Conservation (phyloP, 2,329 filamentous ascomycete species). For the Blastomyces percursus region DNA sequence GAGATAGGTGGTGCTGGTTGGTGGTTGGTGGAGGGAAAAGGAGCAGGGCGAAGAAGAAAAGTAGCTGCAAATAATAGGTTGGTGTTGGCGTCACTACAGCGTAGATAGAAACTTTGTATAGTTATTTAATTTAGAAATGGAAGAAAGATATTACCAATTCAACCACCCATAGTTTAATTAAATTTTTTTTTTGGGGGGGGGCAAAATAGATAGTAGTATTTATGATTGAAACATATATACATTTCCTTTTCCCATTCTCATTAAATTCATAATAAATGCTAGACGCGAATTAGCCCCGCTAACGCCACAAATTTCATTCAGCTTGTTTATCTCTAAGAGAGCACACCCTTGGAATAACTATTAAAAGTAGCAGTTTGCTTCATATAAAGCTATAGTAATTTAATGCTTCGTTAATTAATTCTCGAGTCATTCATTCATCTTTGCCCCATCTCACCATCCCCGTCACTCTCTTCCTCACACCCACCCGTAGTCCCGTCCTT, state of each 20-base stretch:
- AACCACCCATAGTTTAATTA: too few species aligned
- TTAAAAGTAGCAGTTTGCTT: background rate
- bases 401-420: background rate
- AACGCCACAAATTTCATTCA: background rate
- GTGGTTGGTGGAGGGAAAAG: background rate
- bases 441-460: background rate
- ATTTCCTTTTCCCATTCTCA: too few species aligned
- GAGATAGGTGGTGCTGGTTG: too few species aligned
- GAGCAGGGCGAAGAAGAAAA: background rate
- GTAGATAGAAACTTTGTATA: background rate
- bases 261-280: too few species aligned
- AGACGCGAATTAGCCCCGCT: background rate
- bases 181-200: too few species aligned
- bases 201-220: too few species aligned
- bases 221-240: too few species aligned
- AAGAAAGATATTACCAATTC: background rate
- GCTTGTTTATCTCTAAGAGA: too few species aligned
- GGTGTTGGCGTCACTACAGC: background rate
- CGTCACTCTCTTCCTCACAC: background rate
- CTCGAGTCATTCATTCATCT: background rate
- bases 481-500: background rate
- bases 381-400: background rate
- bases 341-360: too few species aligned
- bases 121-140: too few species aligned
- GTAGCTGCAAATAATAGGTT: background rate